Conservation (phyloP, 768 basidiomycete genomes). For the Pleurotus djamor region DNA sequence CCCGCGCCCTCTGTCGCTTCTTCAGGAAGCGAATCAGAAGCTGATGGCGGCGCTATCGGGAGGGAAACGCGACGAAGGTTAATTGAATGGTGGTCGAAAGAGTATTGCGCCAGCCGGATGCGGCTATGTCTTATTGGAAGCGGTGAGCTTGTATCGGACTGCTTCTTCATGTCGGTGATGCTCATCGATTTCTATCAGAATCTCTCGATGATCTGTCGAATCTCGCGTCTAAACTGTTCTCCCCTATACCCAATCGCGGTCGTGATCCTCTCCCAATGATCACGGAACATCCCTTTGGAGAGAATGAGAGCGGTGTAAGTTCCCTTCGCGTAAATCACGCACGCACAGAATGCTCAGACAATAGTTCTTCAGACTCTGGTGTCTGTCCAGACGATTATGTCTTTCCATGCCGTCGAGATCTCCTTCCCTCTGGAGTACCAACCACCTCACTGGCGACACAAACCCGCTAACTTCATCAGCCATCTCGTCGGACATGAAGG, state of each 20-base stretch:
- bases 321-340: background rate
- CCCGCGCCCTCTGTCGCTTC: slow-evolving; percentile 59
- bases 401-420: slow-evolving; percentile 80
- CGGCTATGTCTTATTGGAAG: slow-evolving; percentile 75
- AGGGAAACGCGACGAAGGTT: slow-evolving; percentile 76
- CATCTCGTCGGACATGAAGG: slow-evolving; percentile 94
- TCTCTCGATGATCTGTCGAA: slow-evolving; percentile 70
- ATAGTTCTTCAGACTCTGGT: slow-evolving; percentile 61
- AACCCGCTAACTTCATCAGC: slow-evolving; percentile 73
- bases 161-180: slow-evolving; percentile 3
- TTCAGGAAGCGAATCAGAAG: slow-evolving; percentile 54
- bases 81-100: slow-evolving; percentile 81
- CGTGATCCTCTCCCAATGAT: slow-evolving; percentile 61
- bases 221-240: slow-evolving; percentile 65
- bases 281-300: slow-evolving; percentile 73
- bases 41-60: slow-evolving; percentile 76
- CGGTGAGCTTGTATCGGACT: slow-evolving; percentile 40
- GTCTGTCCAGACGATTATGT: slow-evolving; percentile 86
- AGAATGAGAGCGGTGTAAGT: slow-evolving; percentile 69
- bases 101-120: slow-evolving; percentile 86
- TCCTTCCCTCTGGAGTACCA: slow-evolving; percentile 78
- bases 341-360: slow-evolving; percentile 15
- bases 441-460: slow-evolving; percentile 69
- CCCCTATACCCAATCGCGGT: slow-evolving; percentile 65
- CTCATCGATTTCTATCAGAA: slow-evolving; percentile 40